phyloP scores from a whole-genome alignment of 352 stramenopile genomes.

The Phytophthora boehmeriae region DNA sequence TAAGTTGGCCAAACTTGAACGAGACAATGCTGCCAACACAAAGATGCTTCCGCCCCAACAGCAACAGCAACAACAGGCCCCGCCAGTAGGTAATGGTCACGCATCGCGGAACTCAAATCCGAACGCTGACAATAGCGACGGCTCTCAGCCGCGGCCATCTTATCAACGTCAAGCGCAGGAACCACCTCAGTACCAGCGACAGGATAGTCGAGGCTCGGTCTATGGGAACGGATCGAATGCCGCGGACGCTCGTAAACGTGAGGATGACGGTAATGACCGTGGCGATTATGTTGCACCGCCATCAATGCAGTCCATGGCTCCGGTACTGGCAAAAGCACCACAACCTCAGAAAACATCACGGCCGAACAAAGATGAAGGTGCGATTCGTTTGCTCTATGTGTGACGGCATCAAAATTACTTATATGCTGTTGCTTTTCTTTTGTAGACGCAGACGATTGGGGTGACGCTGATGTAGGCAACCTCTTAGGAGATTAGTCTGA shows the following conservation, averaged over 20 bases:
- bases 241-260: slow-evolving; percentile 24
- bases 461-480: slow-evolving; percentile 79
- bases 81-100: slow-evolving; percentile 29
- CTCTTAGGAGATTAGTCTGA: slow-evolving; percentile 63
- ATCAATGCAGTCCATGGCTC: slow-evolving; percentile 41
- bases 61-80: slow-evolving; percentile 32
- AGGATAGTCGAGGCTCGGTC: slow-evolving; percentile 27
- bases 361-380: slow-evolving; percentile 66
- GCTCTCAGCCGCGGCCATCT: slow-evolving; percentile 13
- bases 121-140: slow-evolving; percentile 22
- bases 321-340: slow-evolving; percentile 28
- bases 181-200: slow-evolving; percentile 30
- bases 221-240: slow-evolving; percentile 33
- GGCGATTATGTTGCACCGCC: slow-evolving; percentile 51
- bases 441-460: slow-evolving; percentile 80
- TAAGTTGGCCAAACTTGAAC: slow-evolving; percentile 92
- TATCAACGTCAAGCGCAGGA: slow-evolving; percentile 33
- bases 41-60: slow-evolving; percentile 54
- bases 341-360: slow-evolving; percentile 38
- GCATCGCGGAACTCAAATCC: slow-evolving; percentile 19
- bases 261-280: slow-evolving; percentile 32
- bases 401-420: slow-evolving; percentile 5
- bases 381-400: too few species aligned
- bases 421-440: slow-evolving; percentile 9
- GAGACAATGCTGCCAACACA: slow-evolving; percentile 47